A percentile compares a stretch with the other conserved stretches of the same genome.
These are phyloP conservation scores for Thelonectria rubi DNA, from an alignment of 2,329 filamentous ascomycete genomes.

Conservation along the genomic window DNA sequence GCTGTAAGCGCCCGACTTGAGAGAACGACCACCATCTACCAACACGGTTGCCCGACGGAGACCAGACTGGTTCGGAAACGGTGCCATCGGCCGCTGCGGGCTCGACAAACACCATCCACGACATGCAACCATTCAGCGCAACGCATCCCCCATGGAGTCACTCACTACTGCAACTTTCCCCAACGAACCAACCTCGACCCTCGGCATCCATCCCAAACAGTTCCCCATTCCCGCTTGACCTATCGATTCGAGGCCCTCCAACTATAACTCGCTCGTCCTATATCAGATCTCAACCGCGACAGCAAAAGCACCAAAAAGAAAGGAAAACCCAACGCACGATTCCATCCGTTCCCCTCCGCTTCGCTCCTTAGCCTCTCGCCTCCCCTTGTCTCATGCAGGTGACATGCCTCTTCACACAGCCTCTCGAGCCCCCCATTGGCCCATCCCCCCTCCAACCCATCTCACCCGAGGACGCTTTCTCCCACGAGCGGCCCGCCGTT, in stretches of 20 bases:
- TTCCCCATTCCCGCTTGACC: neutral
- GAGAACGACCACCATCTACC: too few species aligned
- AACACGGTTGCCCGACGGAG: too few species aligned
- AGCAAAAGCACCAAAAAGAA: neutral
- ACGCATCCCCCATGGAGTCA: neutral
- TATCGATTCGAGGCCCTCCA: constrained; percentile 7
- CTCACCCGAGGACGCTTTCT: too few species aligned
- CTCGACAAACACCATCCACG: too few species aligned
- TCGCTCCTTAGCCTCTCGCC: constrained; percentile 21
- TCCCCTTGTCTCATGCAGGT: constrained; percentile 38
- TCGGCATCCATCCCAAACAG: neutral
- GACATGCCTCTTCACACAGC: constrained; percentile 40
- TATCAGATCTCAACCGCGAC: constrained; percentile 14
- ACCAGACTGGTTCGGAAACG: too few species aligned
- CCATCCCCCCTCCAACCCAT: constrained; percentile 25
- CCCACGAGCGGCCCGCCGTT: constrained; percentile 41
- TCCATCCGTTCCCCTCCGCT: constrained; percentile 4
- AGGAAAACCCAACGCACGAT: neutral
- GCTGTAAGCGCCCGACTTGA: too few species aligned
- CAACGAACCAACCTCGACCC: neutral
- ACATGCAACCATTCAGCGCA: too few species aligned
- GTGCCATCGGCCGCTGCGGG: too few species aligned
- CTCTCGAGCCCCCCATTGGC: constrained; percentile 33
- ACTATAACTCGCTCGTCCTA: constrained; percentile 11
- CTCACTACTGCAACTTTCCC: neutral